phyloP scores from a whole-genome alignment of 2,329 filamentous ascomycete genomes.

The Apiospora phragmitis region DNA sequence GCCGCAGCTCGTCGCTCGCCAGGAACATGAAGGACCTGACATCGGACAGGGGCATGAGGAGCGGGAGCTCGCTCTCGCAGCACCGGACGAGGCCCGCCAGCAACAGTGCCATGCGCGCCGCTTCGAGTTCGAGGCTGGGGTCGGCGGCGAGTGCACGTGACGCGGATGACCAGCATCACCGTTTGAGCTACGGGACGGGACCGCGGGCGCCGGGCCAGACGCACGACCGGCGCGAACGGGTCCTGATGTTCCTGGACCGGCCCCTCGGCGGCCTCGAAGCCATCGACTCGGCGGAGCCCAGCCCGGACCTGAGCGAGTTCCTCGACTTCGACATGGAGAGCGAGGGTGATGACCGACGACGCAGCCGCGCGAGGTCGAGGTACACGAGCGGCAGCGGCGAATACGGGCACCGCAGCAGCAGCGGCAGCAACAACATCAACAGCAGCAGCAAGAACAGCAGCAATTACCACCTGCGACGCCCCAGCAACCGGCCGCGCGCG shows the following conservation, averaged over 20 bases:
- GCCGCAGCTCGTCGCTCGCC: background rate
- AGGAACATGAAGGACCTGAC: background rate
- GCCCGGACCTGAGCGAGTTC: constrained; percentile 21
- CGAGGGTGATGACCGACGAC: constrained; percentile 14
- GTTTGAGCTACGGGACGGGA: background rate
- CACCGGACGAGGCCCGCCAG: background rate
- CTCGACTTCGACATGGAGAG: constrained; percentile 27
- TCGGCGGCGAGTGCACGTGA: background rate
- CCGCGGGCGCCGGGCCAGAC: background rate
- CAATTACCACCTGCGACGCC: background rate
- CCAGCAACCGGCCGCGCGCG: background rate
- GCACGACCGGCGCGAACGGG: constrained; percentile 25
- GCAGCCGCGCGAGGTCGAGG: background rate
- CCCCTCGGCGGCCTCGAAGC: constrained; percentile 27
- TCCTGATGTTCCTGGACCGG: constrained; percentile 34
- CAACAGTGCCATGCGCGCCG: background rate
- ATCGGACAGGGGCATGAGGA: background rate
- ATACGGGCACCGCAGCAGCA: background rate
- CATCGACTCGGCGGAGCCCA: constrained; percentile 23
- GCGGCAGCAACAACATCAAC: background rate
- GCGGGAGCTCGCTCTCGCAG: background rate
- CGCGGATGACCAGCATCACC: background rate
- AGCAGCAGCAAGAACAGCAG: background rate
- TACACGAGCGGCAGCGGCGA: background rate
- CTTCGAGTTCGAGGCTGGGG: background rate